Evolutionary conservation across 495 filamentous ascomycete species (phyloP), one percentile per base, ranked within the genome.

Genomic region (Aspergillus ellipticus): DNA sequence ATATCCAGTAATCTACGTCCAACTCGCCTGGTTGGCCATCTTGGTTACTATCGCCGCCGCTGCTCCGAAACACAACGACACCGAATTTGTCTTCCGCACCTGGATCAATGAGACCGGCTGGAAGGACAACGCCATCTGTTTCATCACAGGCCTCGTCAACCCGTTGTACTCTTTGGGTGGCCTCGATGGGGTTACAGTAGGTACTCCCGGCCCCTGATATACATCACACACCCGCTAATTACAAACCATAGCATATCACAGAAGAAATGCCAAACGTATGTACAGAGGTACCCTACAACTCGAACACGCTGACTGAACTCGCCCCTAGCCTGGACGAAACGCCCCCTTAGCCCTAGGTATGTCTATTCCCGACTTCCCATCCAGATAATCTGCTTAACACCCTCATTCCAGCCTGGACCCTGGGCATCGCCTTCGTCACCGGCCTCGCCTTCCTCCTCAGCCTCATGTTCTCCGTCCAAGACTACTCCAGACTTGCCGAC

Each of bases 101-200:
- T 86, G 82, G 74, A 82, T 82, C 22, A 88, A 89, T 47, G 64
- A 80, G 17, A 87, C 84, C 1, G 88, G 87, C 0, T 92, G 83
- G 79, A 72, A 74, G 31, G 82, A 75, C 33, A 77, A 82, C 54
- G 88, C 85, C 0, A 79, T 93, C 24, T 88, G 82, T n/a, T 93
- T 93, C 62, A 72, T 91, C 16, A 76, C 84, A 0, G 89, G 89
- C 0, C 80, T 91, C 45, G 77, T 93, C 17, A 93, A 93, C 61
- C 89, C 88, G 2, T 80, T 89, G 8, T 93, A 86, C 58, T 82
- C 89, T 0, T 78, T 93, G 31, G 89, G 89, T 11, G 89, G 88
- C 0, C 81, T 88, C 10, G 87, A 88, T 65, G 72, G 72, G 10
- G 68, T 72, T 17, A 65, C 67, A 17, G 69, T 72, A 61, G 17